phyloP scores from a whole-genome alignment of 129 eudicot species.

The Flaveria ramosissima region DNA sequence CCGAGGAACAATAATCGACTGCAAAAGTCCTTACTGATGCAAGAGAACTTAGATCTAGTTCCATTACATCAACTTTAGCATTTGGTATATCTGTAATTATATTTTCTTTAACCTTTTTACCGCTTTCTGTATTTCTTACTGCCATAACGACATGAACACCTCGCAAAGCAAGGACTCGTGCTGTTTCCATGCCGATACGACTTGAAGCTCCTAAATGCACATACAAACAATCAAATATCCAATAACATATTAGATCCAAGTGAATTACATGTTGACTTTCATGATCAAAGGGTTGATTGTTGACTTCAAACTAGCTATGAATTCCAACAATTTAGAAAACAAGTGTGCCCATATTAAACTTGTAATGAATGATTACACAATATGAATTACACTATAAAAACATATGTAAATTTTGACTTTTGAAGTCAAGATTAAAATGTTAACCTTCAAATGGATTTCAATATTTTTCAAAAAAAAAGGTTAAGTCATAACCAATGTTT shows the following conservation, averaged over 20 bases:
- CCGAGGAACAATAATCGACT: constrained; percentile 51
- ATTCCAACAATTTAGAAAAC: background rate
- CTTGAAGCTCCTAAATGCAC: constrained; percentile 67
- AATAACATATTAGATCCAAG: background rate
- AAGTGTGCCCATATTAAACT: background rate
- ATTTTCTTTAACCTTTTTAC: constrained; percentile 54
- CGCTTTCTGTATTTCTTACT: constrained; percentile 61
- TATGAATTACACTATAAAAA: no score
- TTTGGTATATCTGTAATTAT: constrained; percentile 49
- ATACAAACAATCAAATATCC: background rate
- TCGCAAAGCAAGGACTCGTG: constrained; percentile 62
- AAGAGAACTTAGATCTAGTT: constrained; percentile 68
- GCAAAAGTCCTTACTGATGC: constrained; percentile 70
- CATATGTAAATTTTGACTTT: no score
- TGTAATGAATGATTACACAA: no score
- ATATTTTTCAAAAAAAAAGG: no score
- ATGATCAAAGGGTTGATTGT: background rate
- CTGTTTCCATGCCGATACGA: constrained; percentile 70
- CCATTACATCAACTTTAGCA: constrained; percentile 78
- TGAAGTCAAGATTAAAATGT: no score
- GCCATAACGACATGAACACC: constrained; percentile 87
- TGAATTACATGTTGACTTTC: background rate
- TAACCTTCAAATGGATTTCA: no score
- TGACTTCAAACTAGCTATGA: background rate
- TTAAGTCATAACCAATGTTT: no score